Base-by-base conservation (phyloP, 768 basidiomycete species). In the Tylopilus vinaceipallidus region DNA sequence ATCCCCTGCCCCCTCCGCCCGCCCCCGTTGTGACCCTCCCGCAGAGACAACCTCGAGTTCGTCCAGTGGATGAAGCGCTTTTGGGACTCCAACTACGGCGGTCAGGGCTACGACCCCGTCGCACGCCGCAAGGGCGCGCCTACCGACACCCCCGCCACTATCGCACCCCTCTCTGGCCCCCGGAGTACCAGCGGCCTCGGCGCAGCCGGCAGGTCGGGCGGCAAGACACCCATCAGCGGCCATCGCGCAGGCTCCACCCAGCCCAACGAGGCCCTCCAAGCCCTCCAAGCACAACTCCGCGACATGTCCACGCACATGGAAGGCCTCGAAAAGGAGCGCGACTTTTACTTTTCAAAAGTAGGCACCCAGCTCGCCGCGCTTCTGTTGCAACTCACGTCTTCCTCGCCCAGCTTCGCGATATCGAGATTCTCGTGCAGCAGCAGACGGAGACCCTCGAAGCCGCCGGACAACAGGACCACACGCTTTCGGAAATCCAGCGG, bases 311-410 rank as follows among this genome's bases (percentile, higher is more conserved):
- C 74, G 0, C 88, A 91, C 62, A 73, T 97, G 56, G 93, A 95
- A 64, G 90, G 91, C 1, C 73, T 98, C 33, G 94, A 98, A 76
- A 98, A 94, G 75, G 97, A 99, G 72, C 75, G 95, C 39, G 95
- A 98, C 68, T 98, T 99, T 70, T 99, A 99, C 72, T 99, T 98
- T 69, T 85, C 88, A 62, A 99, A 98, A 82, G 95, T 95, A 58
- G 40, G 77, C 2, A 9, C 34, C 52, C 26, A 40, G 23, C 44
- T 50, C 39, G 9, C 43, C 34, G 34, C 36, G 35, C 40, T 48
- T 56, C 42, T 10, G 37, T 46, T 47, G 22, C 26, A 12, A 16
- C 48, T 51, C 45, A 46, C 38, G 38, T 12, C 44, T n/a, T 24
- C 39, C n/a, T 24, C 39, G 51, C 23, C n/a, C 45, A 98, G 93